Conservation (phyloP, 441 rosid genomes). For the Breynia disticha region DNA sequence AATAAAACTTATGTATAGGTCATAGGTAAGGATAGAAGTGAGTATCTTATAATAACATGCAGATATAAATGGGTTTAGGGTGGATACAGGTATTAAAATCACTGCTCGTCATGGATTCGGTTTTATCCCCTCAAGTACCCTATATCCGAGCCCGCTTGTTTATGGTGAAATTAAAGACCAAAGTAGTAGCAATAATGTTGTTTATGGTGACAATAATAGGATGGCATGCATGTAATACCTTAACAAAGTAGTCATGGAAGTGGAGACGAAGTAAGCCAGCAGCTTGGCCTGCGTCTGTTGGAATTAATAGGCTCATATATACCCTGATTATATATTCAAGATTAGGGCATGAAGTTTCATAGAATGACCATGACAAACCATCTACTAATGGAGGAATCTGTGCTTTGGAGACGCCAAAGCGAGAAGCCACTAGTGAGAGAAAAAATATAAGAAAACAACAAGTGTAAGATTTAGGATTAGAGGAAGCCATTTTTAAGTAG, state of each 20-base stretch:
- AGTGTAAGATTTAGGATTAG: not conserved
- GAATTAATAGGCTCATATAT: constrained; percentile 40
- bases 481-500: not conserved
- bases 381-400: constrained; percentile 18
- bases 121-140: too few species aligned
- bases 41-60: too few species aligned
- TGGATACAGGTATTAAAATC: too few species aligned
- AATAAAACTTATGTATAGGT: too few species aligned
- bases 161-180: too few species aligned
- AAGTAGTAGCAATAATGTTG: too few species aligned
- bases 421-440: constrained; percentile 1
- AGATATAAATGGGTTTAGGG: too few species aligned
- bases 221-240: too few species aligned
- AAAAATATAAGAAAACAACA: not conserved
- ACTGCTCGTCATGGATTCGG: too few species aligned
- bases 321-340: constrained; percentile 39
- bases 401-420: not conserved
- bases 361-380: constrained; percentile 54
- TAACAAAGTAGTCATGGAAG: constrained; percentile 29
- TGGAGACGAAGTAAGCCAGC: constrained; percentile 79
- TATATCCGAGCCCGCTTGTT: too few species aligned
- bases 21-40: too few species aligned
- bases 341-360: constrained; percentile 46
- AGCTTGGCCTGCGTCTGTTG: constrained; percentile 55
- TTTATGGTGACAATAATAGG: too few species aligned